These are phyloP conservation scores for Gaeumannomyces sp. DNA, from an alignment of 2,329 filamentous ascomycete species.

Conservation along the genomic window DNA sequence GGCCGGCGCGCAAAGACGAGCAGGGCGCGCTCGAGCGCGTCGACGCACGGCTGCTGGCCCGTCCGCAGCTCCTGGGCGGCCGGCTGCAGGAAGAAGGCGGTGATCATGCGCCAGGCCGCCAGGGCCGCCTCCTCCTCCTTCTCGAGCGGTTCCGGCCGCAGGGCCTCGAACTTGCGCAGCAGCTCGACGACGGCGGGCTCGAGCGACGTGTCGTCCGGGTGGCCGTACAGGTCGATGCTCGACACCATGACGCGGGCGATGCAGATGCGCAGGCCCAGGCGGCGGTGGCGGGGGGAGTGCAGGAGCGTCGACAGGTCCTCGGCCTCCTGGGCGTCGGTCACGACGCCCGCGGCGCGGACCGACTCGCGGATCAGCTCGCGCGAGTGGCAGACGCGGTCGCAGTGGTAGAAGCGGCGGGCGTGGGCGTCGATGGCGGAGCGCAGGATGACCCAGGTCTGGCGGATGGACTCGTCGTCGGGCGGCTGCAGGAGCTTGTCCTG, in stretches of 20 bases:
- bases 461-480: conserved; percentile 7
- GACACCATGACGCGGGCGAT: conserved; percentile 10
- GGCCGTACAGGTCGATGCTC: conserved; percentile 9
- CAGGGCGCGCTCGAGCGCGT: conserved; percentile 5
- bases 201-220: conserved; percentile 13
- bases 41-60: conserved; percentile 2
- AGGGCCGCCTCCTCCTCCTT: conserved; percentile 10
- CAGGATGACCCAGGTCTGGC: conserved; percentile 8
- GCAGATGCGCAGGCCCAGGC: conserved; percentile 9
- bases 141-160: conserved; percentile 6
- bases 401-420: conserved; percentile 10
- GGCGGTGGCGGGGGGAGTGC: conserved; percentile 7
- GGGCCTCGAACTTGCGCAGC: conserved; percentile 5
- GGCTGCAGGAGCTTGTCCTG: conserved; percentile 10
- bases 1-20: conserved; percentile 2
- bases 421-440: conserved; percentile 9
- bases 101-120: conserved; percentile 11
- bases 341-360: conserved; percentile 2
- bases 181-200: conserved; percentile 12
- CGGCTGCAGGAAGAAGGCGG: conserved; percentile 10
- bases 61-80: conserved; percentile 6
- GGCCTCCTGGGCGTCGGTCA: conserved; percentile 5
- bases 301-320: conserved; percentile 10
- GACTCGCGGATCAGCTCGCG: conserved; percentile 5
- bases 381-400: conserved; percentile 2